phyloP scores from a whole-genome alignment of 2,329 filamentous ascomycete genomes.

The Conoideocrella luteorostrata region DNA sequence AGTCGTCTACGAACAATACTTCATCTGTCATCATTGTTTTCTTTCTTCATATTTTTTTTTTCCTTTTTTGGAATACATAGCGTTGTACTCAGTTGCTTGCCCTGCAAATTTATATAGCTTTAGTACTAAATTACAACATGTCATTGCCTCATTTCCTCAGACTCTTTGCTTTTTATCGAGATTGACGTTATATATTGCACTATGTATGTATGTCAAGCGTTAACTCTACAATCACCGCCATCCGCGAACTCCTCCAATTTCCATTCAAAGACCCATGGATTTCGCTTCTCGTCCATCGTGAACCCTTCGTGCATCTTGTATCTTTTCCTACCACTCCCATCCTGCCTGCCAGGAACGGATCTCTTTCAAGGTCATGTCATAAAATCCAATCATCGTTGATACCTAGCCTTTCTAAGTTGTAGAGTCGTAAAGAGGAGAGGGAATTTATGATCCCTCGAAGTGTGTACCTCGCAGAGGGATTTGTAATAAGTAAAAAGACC shows the following conservation, averaged over 20 bases:
- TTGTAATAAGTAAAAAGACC: background rate
- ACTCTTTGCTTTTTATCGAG: constrained; percentile 23
- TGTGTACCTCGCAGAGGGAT: background rate
- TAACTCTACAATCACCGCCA: constrained; percentile 20
- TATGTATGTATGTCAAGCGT: constrained; percentile 16
- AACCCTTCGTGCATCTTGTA: background rate
- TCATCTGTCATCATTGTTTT: background rate
- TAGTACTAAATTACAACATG: too few relatives aligned
- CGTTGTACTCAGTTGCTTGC: background rate
- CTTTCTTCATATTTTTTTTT: too few relatives aligned
- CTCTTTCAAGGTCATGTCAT: constrained; percentile 8
- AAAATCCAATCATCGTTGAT: constrained; percentile 16
- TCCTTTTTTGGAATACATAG: too few relatives aligned
- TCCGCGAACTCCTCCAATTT: constrained; percentile 13
- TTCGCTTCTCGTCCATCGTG: constrained; percentile 7
- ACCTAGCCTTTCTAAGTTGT: constrained; percentile 7
- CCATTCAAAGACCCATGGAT: background rate
- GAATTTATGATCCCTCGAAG: background rate
- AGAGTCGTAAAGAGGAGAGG: constrained; percentile 9
- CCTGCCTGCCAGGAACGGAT: too few relatives aligned
- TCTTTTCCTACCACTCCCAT: too few relatives aligned
- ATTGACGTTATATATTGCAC: constrained; percentile 9
- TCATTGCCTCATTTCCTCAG: background rate
- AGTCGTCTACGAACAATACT: background rate
- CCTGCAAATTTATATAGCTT: too few relatives aligned